A percentile compares a stretch with the other conserved stretches of the same genome.
Conservation (phyloP, 1,284 basidiomycete species). For the Vanrija sp. region DNA sequence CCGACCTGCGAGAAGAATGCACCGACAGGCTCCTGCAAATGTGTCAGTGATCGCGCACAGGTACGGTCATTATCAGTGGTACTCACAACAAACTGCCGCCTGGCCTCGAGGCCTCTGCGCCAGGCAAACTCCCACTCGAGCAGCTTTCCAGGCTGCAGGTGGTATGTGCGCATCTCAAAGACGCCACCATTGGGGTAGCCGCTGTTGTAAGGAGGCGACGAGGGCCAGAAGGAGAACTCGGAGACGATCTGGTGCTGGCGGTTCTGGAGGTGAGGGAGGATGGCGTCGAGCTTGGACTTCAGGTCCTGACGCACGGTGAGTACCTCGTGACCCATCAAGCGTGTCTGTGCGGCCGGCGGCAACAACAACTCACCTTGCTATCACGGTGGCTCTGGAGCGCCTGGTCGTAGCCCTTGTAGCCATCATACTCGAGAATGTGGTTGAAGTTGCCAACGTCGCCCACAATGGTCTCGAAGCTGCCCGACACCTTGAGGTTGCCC, state of each 20-base stretch:
- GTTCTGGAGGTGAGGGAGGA: slow-evolving; percentile 68
- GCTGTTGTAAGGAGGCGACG: slow-evolving; percentile 70
- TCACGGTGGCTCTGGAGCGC: slow-evolving; percentile 18
- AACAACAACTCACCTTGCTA: slow-evolving; percentile 22
- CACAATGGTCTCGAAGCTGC: slow-evolving; percentile 80
- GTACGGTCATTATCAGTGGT: neutral
- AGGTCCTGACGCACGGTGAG: slow-evolving; percentile 9
- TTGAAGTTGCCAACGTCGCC: slow-evolving; percentile 73
- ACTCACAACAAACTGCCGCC: slow-evolving; percentile 65
- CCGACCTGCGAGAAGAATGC: slow-evolving; percentile 94
- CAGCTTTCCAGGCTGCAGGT: slow-evolving; percentile 67
- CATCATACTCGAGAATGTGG: slow-evolving; percentile 84
- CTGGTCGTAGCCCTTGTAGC: slow-evolving; percentile 75
- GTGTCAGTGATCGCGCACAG: neutral
- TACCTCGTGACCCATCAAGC: slow-evolving; percentile 4
- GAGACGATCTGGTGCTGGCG: slow-evolving; percentile 75
- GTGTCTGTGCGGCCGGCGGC: slow-evolving; percentile 6
- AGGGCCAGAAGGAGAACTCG: slow-evolving; percentile 91
- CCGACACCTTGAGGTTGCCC: slow-evolving; percentile 73
- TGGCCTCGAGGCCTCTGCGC: slow-evolving; percentile 83
- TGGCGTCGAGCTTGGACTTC: slow-evolving; percentile 35
- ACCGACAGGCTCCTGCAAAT: slow-evolving; percentile 65
- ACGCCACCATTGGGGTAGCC: slow-evolving; percentile 64
- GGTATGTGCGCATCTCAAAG: slow-evolving; percentile 83
- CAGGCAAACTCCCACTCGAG: slow-evolving; percentile 91